Percentiles rank a stretch among this genome's conserved stretches.
phyloP scores from a whole-genome alignment of 257 asterid species.

The Rehmannia glutinosa region DNA sequence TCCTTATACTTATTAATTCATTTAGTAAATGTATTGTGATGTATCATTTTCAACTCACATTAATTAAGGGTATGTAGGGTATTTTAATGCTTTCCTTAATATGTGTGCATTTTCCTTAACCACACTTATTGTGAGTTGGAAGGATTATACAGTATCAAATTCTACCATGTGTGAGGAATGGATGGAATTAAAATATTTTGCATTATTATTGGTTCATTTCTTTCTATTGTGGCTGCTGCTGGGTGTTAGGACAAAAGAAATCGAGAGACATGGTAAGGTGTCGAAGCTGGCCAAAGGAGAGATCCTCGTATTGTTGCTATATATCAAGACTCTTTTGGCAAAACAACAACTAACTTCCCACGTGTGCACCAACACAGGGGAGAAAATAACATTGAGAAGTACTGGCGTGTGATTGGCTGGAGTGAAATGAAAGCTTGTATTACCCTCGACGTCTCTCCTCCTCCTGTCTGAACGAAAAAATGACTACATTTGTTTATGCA shows the following conservation, averaged over 20 bases:
- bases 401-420: constrained; percentile 90
- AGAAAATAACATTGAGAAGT: constrained; percentile 75
- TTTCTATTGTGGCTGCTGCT: constrained; percentile 60
- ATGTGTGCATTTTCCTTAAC: not conserved
- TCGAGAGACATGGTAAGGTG: constrained; percentile 78
- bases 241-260: constrained; percentile 80
- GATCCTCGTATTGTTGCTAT: constrained; percentile 72
- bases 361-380: constrained; percentile 78
- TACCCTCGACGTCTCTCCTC: constrained; percentile 72
- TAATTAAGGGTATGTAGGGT: too few relatives aligned
- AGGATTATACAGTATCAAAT: not conserved
- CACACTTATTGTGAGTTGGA: too few relatives aligned
- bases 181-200: not conserved
- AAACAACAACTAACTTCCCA: constrained; percentile 75
- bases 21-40: too few relatives aligned
- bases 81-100: not conserved
- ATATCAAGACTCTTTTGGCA: constrained; percentile 64
- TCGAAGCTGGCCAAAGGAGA: constrained; percentile 66
- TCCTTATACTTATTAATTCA: too few relatives aligned
- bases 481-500: constrained; percentile 1
- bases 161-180: too few relatives aligned
- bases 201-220: constrained; percentile 56
- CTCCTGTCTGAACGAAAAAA: constrained; percentile 37
- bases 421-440: constrained; percentile 78
- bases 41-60: too few relatives aligned